A percentile compares a stretch with the other conserved stretches of the same genome.
Conservation (phyloP, 179 eudicot genomes). For the Actinidia arguta region DNA sequence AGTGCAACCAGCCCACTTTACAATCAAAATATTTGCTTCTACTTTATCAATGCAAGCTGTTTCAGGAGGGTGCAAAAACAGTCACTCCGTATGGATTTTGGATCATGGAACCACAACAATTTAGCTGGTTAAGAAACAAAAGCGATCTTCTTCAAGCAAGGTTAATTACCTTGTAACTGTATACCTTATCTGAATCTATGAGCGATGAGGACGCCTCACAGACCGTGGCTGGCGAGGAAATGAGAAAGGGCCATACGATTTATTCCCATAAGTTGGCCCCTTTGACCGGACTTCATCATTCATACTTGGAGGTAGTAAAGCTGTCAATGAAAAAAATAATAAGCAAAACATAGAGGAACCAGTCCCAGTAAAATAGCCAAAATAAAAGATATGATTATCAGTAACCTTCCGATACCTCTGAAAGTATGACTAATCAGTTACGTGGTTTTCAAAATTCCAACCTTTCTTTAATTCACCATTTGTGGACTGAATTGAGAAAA, state of each 20-base stretch:
- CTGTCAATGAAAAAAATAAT: constrained; percentile 42
- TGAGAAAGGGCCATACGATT: constrained; percentile 68
- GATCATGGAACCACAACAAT: constrained; percentile 3
- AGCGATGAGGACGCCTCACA: constrained; percentile 39
- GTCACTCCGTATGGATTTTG: background rate
- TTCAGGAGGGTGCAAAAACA: background rate
- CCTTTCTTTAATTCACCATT: background rate
- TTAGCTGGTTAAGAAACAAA: constrained; percentile 10
- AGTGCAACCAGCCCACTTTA: background rate
- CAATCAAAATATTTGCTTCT: background rate
- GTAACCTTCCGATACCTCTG: background rate
- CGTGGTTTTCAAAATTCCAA: background rate
- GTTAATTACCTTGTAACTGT: constrained; percentile 12
- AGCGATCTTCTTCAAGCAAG: background rate
- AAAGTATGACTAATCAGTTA: background rate
- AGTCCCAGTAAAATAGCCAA: background rate
- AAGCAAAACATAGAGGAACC: background rate
- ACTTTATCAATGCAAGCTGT: background rate
- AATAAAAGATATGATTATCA: background rate
- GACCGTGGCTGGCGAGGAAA: constrained; percentile 77
- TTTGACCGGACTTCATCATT: constrained; percentile 50
- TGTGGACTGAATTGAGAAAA: background rate
- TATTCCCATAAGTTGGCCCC: constrained; percentile 46
- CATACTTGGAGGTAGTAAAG: constrained; percentile 51
- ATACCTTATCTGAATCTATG: constrained; percentile 1